Percentiles rank a stretch among this genome's conserved stretches.
Conservation (phyloP, 73 alveolate species). For the Paraurostyla sp. region DNA sequence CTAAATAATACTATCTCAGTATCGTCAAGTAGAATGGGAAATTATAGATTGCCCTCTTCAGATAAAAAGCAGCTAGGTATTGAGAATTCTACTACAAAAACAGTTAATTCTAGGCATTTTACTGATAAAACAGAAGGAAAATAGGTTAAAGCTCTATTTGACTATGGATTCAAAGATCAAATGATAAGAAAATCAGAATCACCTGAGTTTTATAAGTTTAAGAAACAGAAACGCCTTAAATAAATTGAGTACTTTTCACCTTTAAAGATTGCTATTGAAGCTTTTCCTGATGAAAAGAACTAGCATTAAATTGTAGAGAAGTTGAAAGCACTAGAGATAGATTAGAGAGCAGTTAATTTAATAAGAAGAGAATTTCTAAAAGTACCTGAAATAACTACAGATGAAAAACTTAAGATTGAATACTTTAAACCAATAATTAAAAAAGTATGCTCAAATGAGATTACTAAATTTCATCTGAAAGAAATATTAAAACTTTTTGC, state of each 20-base stretch:
- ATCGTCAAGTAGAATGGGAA: no score
- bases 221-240: background rate
- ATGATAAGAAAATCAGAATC: slow-evolving; percentile 8
- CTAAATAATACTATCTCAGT: no score
- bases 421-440: background rate
- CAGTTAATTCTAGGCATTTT: background rate
- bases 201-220: background rate
- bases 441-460: slow-evolving; percentile 5
- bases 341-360: background rate
- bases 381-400: background rate
- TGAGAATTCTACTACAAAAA: background rate
- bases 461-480: background rate
- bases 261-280: background rate
- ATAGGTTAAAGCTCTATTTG: background rate
- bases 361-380: slow-evolving; percentile 15
- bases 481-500: background rate
- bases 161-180: background rate
- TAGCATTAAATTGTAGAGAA: background rate
- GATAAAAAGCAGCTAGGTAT: background rate
- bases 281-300: background rate
- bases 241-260: background rate
- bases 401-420: background rate
- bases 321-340: background rate
- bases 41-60: no score
- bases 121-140: background rate